Evolutionary conservation across 2,329 filamentous ascomycete species (phyloP), one percentile per base, ranked within the genome.

Genomic region (Microsporum ferrugineum): DNA sequence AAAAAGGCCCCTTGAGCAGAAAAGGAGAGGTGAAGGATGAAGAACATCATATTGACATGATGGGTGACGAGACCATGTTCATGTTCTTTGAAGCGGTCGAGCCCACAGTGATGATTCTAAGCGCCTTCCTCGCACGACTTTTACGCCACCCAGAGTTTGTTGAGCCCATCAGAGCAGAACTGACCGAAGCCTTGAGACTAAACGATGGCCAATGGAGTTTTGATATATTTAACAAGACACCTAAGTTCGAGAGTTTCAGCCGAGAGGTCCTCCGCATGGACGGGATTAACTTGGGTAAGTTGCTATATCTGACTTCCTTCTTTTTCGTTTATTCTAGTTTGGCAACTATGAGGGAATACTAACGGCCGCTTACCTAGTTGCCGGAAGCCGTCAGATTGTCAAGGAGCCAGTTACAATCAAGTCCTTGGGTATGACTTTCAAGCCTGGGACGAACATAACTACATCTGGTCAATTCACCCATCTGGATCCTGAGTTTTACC

Each of bases 61-160:
- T 58, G 56, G 56, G 38, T 2, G 36, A 58, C 31, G 56, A 58
- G 29, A 58, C 56, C 3, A 58, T 58, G 56, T 58, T 58, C 39
- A 41, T 58, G 34, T 58, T 58, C 39, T 58, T 58, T 29, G 38
- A 58, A 31, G 27, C 56, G 10, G 56, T 45, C 4, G 56, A 45
- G 14, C 56, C 56, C 6, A 39, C 39, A 2, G 8, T 10, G 1
- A 29, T 58, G 56, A 45, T 58, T 17, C 56, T 58, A 8, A 4
- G 10, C 14, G 36, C 36, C 1, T n/a, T 58, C 10, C 7, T 58
- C 5, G 27, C n/a, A 1, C 23, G 56, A n/a, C 5, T 41, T 8
- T 31, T 58, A 36, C 36, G 17, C 27, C 27, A 41, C 8, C 29
- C 36, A 31, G 56, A 58, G n/a, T 58, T 41, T 17, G 27, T 58